A percentile compares a stretch with the other conserved stretches of the same genome.
Conservation (phyloP, 2,329 filamentous ascomycete genomes). For the Arthrobotrys pseudoclavata region DNA sequence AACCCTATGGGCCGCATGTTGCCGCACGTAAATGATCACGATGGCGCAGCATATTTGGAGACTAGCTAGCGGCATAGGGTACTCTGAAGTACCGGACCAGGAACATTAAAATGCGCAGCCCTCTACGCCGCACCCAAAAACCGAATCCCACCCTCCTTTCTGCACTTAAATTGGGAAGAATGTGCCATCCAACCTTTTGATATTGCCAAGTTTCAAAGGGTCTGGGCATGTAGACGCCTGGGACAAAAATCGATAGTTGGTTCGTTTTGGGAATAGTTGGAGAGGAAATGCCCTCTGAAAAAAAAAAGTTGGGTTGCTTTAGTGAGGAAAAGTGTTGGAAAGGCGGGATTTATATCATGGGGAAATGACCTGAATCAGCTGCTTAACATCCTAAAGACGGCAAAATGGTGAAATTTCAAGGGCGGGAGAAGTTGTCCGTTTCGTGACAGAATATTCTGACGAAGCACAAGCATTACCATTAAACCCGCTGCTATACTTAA, state of each 20-base stretch:
- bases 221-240: constrained; percentile 6
- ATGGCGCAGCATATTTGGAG: background rate
- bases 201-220: constrained; percentile 18
- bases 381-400: constrained; percentile 20
- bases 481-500: constrained; percentile 22
- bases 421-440: constrained; percentile 4
- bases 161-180: constrained; percentile 4
- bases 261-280: constrained; percentile 16
- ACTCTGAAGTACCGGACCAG: background rate
- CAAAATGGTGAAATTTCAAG: background rate
- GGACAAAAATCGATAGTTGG: constrained; percentile 11
- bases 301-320: constrained; percentile 11
- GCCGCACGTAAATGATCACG: background rate
- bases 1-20: background rate
- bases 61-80: constrained; percentile 9
- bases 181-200: constrained; percentile 7
- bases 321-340: constrained; percentile 13
- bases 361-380: constrained; percentile 11
- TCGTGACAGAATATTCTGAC: background rate
- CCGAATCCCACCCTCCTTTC: background rate
- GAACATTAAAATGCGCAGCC: background rate
- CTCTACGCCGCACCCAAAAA: background rate
- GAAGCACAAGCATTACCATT: background rate
- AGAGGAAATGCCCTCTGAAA: background rate
- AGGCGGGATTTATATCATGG: constrained; percentile 8